Evolutionary conservation across 345 rosid species (phyloP), one percentile per base, ranked within the genome.

Genomic region (Pugionium cornutum): DNA sequence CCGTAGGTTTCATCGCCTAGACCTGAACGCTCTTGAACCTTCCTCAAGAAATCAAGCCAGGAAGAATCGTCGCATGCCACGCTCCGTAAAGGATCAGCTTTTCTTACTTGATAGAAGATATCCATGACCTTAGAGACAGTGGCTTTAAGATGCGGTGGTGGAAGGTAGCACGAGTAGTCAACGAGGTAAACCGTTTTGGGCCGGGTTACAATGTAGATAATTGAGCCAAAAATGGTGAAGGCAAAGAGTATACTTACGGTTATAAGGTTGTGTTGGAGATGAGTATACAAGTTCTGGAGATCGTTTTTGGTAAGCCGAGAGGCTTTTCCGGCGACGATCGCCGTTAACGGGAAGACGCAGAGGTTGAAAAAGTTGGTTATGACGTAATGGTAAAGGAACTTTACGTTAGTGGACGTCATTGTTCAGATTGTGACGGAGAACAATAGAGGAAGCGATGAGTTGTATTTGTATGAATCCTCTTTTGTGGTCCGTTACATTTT

Each of bases 1-100:
- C 73, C 81, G 44, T 83, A 76, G 3, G 94, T 87, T 58, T 84
- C 94, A 32, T 87, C 86, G 2, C 94, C 94, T 6, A 87, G 85
- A 4, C 94, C 94, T 1, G 90, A 84, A 28, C 94, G 84, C 35
- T 83, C 90, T 69, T 83, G 65, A 69, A 87, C 76, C 80, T 80
- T 87, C 53, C 82, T 75, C 78, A 83, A 78, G 77, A 87, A 87
- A 46, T 83, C 90, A 59, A 87, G 81, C 31, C 67, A 69, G 1
- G 74, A 69, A 7, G 73, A 44, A 36, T 60, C 67, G 34, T 45
- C 52, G 30, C 53, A 41, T 29, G 52, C 2, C 81, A 76, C 67
- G 34, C 35, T 62, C 0, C 62, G 40, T 10, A 6, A 6, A 18
- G 88, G 79, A 33, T 82, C 86, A 33, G 79, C 82, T 53, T 81